Conservation (phyloP, 2,329 filamentous ascomycete genomes). For the Fusarium concolor region DNA sequence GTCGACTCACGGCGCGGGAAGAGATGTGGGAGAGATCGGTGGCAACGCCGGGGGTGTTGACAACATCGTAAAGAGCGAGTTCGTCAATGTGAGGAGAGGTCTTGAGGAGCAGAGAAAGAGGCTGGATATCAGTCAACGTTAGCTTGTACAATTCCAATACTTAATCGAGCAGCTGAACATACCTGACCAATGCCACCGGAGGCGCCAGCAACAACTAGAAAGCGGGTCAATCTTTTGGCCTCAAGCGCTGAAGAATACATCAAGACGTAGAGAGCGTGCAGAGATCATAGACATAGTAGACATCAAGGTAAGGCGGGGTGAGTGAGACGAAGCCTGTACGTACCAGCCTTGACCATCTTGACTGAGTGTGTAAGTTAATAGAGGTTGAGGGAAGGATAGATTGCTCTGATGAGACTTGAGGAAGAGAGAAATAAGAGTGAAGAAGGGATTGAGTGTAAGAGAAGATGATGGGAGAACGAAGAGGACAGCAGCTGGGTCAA, state of each 20-base stretch:
- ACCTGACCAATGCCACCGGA: conserved; percentile 99
- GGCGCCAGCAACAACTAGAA: conserved; percentile 86
- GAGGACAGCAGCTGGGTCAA: conserved; percentile 12
- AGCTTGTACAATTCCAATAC: conserved; percentile 24
- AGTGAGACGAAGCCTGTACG: conserved; percentile 42
- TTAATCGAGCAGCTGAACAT: conserved; percentile 46
- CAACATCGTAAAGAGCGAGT: conserved; percentile 98
- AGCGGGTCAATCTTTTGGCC: conserved; percentile 18
- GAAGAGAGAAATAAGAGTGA: conserved; percentile 19
- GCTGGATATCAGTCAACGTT: conserved; percentile 63
- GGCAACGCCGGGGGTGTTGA: conserved; percentile 96
- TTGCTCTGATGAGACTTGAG: conserved; percentile 6
- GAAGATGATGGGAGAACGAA: conserved; percentile 19
- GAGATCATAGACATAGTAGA: background rate
- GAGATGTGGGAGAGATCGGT: conserved; percentile 98
- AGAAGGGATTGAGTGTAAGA: conserved; percentile 13
- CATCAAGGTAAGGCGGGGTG: conserved; percentile 41
- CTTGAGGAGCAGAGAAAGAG: conserved; percentile 96
- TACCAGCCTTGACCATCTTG: conserved; percentile 73
- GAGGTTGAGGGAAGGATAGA: conserved; percentile 8
- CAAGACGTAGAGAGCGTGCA: background rate
- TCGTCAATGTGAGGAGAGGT: conserved; percentile 87
- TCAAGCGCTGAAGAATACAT: background rate
- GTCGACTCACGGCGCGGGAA: conserved; percentile 75
- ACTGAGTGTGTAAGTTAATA: conserved; percentile 38